Percentiles rank a stretch among this genome's conserved stretches.
These are phyloP conservation scores for Metschnikowia kofuensis DNA, from an alignment of 805 yeast species.

Conservation along the genomic window DNA sequence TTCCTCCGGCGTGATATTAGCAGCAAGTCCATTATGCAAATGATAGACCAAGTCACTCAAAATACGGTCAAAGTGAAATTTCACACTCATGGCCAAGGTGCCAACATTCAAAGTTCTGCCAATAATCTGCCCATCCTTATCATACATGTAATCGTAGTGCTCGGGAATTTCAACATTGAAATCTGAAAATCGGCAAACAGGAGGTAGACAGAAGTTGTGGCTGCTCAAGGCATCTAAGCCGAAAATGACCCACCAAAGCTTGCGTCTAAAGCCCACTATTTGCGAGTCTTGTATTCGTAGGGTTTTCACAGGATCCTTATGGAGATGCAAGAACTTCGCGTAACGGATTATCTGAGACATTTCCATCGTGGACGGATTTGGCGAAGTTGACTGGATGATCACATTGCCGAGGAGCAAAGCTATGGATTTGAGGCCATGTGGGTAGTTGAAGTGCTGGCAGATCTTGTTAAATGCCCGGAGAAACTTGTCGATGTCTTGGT, in stretches of 20 bases:
- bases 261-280: slow-evolving; percentile 50
- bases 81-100: slow-evolving; percentile 50
- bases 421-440: slow-evolving; percentile 42
- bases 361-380: slow-evolving; percentile 54
- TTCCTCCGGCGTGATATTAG: slow-evolving; percentile 40
- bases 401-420: slow-evolving; percentile 47
- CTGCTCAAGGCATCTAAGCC: slow-evolving; percentile 57
- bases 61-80: slow-evolving; percentile 49
- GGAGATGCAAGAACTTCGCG: slow-evolving; percentile 53
- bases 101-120: slow-evolving; percentile 42
- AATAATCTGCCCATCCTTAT: slow-evolving; percentile 25
- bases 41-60: slow-evolving; percentile 52
- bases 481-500: slow-evolving; percentile 49
- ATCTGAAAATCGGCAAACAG: slow-evolving; percentile 50
- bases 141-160: slow-evolving; percentile 38
- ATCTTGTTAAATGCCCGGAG: slow-evolving; percentile 49
- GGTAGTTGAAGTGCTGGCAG: slow-evolving; percentile 50
- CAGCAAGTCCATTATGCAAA: slow-evolving; percentile 47
- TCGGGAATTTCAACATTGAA: slow-evolving; percentile 57
- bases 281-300: slow-evolving; percentile 48
- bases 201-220: slow-evolving; percentile 53
- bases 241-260: slow-evolving; percentile 68
- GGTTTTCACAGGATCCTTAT: slow-evolving; percentile 57
- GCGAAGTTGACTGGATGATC: slow-evolving; percentile 50
- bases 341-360: slow-evolving; percentile 55